Base-by-base conservation (phyloP, 176 grass and related monocot genomes). In the Carex pumila region DNA sequence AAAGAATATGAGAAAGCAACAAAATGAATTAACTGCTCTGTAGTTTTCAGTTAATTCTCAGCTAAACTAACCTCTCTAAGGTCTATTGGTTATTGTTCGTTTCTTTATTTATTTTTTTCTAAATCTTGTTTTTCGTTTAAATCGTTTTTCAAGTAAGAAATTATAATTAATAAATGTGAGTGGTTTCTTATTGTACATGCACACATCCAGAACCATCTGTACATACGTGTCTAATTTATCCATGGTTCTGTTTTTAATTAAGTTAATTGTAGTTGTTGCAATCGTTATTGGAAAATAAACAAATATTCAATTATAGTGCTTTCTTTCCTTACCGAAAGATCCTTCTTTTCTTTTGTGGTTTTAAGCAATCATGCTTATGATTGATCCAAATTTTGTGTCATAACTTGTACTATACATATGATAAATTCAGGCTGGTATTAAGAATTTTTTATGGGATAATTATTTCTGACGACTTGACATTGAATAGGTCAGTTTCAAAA, bases 151-250 rank as follows among this genome's bases (percentile, higher is more conserved):
- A 41, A 7, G 15, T 10, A 71, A 37, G 17, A 71, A 71, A n/a
- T 71, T 71, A 39, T 7, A 67, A 67, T 36, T 7, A 67, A 67
- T 36, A 25, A 62, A 70, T 70, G 50, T 65, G 11, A 81, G 79
- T 81, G 79, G 18, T 49, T 49, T 81, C 36, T 81, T 64, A 81
- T 65, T 81, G 79, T 81, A 61, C 36, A 65, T 81, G 21, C 79
- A 64, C 34, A 62, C 14, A 45, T 41, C 31, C 11, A 63, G 53
- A 81, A 81, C 3, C 18, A 15, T 37, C 15, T 39, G 37, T 39
- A 43, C 15, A 18, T 71, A 15, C 30, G 37, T 71, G 37, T 71
- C 34, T 71, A 43, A 71, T 25, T 71, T 71, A 71, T 71, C 67
- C 12, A 71, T 37, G 25, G 15, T 15, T 77, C 25, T 25, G 25